A percentile compares a stretch with the other conserved stretches of the same genome.
phyloP scores from a whole-genome alignment of 306 rosid species.

The Glycyrrhiza uralensis region DNA sequence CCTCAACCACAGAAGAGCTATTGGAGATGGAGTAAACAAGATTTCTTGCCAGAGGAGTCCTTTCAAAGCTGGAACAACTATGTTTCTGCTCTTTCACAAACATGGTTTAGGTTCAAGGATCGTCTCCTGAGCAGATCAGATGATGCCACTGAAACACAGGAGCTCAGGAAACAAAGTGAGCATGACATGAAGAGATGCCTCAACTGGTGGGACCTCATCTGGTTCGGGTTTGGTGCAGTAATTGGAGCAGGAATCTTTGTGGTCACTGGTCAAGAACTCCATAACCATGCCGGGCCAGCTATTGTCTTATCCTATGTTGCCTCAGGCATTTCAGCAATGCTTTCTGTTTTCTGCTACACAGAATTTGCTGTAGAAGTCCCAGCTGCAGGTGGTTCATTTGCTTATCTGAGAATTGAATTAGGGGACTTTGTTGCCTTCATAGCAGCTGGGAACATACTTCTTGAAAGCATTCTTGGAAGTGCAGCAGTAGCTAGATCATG shows the following conservation, averaged over 20 bases:
- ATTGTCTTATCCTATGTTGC: constrained; percentile 61
- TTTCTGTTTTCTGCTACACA: constrained; percentile 79
- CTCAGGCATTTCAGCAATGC: constrained; percentile 81
- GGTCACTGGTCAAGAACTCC: constrained; percentile 64
- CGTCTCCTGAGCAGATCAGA: constrained; percentile 57
- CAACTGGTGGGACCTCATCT: constrained; percentile 76
- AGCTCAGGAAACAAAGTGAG: constrained; percentile 53
- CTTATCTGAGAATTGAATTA: constrained; percentile 67
- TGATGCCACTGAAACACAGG: constrained; percentile 48
- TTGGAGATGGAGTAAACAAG: constrained; percentile 76
- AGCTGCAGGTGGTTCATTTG: constrained; percentile 79
- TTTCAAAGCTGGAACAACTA: constrained; percentile 67
- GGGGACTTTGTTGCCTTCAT: constrained; percentile 81
- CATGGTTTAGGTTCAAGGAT: constrained; percentile 55
- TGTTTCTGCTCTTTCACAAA: constrained; percentile 48
- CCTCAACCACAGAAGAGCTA: constrained; percentile 44
- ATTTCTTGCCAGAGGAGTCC: constrained; percentile 78
- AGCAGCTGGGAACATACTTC: constrained; percentile 76
- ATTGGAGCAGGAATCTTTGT: constrained; percentile 83
- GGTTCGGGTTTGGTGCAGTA: constrained; percentile 83
- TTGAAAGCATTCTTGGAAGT: constrained; percentile 57
- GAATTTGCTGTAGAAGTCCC: constrained; percentile 81
- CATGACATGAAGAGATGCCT: constrained; percentile 55
- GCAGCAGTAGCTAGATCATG: constrained; percentile 73
- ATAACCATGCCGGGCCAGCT: constrained; percentile 60